Conservation (phyloP, 2,329 filamentous ascomycete genomes). For the Zasmidium cellare region DNA sequence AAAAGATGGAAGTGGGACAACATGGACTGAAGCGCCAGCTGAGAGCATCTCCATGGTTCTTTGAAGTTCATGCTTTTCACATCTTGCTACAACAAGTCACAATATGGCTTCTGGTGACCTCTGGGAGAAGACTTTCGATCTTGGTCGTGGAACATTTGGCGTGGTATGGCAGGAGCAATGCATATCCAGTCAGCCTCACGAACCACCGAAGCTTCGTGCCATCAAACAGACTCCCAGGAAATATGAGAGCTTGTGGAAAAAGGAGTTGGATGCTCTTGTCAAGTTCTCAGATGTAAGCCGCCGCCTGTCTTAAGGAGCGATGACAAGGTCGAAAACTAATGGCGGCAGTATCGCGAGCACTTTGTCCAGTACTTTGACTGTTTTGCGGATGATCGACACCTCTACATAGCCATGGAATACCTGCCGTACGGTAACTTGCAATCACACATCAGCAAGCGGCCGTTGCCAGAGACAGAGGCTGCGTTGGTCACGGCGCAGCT, state of each 20-base stretch:
- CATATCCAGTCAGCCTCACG: too few species aligned
- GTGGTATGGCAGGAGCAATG: too few species aligned
- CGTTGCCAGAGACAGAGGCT: conserved; percentile 30
- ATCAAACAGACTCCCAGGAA: too few species aligned
- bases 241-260: neutral
- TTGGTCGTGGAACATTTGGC: too few species aligned
- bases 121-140: neutral
- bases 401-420: conserved; percentile 45
- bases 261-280: too few species aligned
- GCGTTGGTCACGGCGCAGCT: conserved; percentile 35
- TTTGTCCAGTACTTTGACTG: conserved; percentile 39
- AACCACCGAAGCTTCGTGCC: too few species aligned
- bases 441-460: conserved; percentile 21
- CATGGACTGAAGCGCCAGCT: too few species aligned
- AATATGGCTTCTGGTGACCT: too few species aligned
- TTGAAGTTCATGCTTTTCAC: too few species aligned
- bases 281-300: neutral
- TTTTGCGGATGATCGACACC: conserved; percentile 32
- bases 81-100: too few species aligned
- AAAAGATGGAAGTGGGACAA: too few species aligned
- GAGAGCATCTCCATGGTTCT: too few species aligned
- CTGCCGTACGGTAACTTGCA: conserved; percentile 38
- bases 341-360: conserved; percentile 24
- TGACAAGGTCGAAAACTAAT: neutral
- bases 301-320: neutral